Evolutionary conservation across 768 basidiomycete genomes (phyloP), one percentile per base, ranked within the genome.

Genomic region (Pleurotus platypus): DNA sequence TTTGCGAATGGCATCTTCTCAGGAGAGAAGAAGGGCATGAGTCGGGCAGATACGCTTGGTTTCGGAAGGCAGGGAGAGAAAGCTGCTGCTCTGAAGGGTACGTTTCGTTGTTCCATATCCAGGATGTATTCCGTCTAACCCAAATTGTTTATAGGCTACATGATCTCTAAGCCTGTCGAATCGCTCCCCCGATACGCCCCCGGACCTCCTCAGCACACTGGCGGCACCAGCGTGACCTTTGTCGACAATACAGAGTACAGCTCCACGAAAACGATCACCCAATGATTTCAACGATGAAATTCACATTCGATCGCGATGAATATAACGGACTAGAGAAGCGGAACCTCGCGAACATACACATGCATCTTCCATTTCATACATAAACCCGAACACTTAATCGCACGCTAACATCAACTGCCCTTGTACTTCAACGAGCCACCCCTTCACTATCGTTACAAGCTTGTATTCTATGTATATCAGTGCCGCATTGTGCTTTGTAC

Each of bases 51-150:
- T 55, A 82, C 84, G 3, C 80, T 82, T 66, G 92, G 92, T 1
- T 94, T 94, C 63, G 92, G 92, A 15, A 77, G 83, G 50, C 89
- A 91, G 66, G 91, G 82, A 18, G 89, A 92, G 77, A 92, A 88
- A 72, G 78, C 78, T 40, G 90, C 90, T 4, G 86, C 78, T 3
- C 73, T 87, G 49, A 81, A 79, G 64, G 90, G 90, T 70, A 68
- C 59, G 69, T 68, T 62, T 39, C 60, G 11, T 59, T 62, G 16
- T 66, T 66, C 37, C 64, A 35, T 35, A 9, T 9, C 9, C 30
- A 35, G 30, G 30, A 35, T 35, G 8, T 11, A 35, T 35, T 9
- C 8, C 30, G 9, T 35, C 7, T 35, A 35, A 35, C 9, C 1
- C 2, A 11, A 9, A 35, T 35, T 27, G 26, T 45, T 40, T 60